These are phyloP conservation scores for Maudiozyma serrabonitensis DNA, from an alignment of 805 yeast species.

Conservation along the genomic window DNA sequence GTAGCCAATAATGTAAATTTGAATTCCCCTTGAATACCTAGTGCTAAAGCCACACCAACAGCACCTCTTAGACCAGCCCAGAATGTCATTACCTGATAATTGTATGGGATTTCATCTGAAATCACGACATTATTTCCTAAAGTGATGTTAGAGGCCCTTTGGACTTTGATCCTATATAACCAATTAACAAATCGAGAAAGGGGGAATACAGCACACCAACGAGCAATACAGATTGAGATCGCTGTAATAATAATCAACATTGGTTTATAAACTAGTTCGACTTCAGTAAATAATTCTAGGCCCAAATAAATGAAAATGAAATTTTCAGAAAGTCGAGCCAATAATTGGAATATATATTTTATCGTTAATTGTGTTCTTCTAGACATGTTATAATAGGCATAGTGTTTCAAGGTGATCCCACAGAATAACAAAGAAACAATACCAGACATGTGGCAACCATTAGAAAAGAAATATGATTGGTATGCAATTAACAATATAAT, in stretches of 20 bases:
- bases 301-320: slow-evolving; percentile 95
- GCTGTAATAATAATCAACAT: slow-evolving; percentile 83
- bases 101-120: slow-evolving; percentile 87
- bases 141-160: slow-evolving; percentile 28
- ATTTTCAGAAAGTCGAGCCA: slow-evolving; percentile 93
- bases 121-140: slow-evolving; percentile 26
- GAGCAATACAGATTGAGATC: slow-evolving; percentile 80
- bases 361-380: slow-evolving; percentile 94
- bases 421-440: slow-evolving; percentile 90
- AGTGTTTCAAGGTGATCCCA: slow-evolving; percentile 93
- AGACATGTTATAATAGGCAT: slow-evolving; percentile 96
- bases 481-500: slow-evolving; percentile 83
- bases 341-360: slow-evolving; percentile 83
- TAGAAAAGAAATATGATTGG: slow-evolving; percentile 93
- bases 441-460: slow-evolving; percentile 99
- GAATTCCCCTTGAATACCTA: slow-evolving; percentile 92
- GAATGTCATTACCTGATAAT: slow-evolving; percentile 96
- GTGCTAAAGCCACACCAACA: slow-evolving; percentile 97
- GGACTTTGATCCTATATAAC: slow-evolving; percentile 51
- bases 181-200: slow-evolving; percentile 76
- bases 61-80: slow-evolving; percentile 99
- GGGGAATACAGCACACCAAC: slow-evolving; percentile 98
- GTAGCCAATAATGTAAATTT: slow-evolving; percentile 86
- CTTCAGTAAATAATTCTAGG: slow-evolving; percentile 89
- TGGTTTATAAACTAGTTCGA: slow-evolving; percentile 90